phyloP scores from a whole-genome alignment of 2,329 filamentous ascomycete species.

The Fusarium pilosicola region DNA sequence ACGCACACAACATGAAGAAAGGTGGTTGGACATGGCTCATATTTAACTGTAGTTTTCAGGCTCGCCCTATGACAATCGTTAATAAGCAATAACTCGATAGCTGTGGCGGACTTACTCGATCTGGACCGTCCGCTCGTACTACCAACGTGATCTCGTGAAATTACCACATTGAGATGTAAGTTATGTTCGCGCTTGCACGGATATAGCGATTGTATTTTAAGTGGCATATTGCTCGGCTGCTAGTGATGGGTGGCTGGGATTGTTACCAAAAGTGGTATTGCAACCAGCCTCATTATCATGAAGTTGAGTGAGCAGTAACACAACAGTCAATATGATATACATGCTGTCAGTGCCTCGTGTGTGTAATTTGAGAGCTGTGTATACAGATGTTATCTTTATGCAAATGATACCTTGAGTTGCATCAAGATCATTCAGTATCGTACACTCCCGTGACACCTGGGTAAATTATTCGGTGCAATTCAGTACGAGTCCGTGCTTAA shows the following conservation, averaged over 20 bases:
- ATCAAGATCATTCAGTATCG: background rate
- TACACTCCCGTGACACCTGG: background rate
- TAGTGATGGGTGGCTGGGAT: background rate
- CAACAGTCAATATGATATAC: background rate
- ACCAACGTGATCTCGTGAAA: background rate
- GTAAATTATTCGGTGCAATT: constrained; percentile 30
- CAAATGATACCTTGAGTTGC: background rate
- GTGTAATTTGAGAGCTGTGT: background rate
- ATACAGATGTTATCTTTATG: background rate
- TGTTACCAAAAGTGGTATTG: constrained; percentile 1
- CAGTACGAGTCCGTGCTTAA: background rate
- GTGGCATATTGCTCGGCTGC: background rate
- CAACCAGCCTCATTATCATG: background rate
- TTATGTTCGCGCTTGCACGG: background rate
- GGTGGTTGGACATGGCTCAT: too few relatives aligned
- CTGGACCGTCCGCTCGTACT: too few relatives aligned
- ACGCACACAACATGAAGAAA: too few relatives aligned
- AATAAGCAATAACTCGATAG: too few relatives aligned
- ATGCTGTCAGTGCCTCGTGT: background rate
- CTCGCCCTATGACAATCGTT: too few relatives aligned
- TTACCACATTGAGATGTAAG: background rate
- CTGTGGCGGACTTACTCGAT: too few relatives aligned
- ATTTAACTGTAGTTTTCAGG: too few relatives aligned
- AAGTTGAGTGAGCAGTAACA: background rate
- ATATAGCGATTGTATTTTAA: background rate